Evolutionary conservation across 2,329 filamentous ascomycete species (phyloP).

Genomic region (Pseudogymnoascus destructans): DNA sequence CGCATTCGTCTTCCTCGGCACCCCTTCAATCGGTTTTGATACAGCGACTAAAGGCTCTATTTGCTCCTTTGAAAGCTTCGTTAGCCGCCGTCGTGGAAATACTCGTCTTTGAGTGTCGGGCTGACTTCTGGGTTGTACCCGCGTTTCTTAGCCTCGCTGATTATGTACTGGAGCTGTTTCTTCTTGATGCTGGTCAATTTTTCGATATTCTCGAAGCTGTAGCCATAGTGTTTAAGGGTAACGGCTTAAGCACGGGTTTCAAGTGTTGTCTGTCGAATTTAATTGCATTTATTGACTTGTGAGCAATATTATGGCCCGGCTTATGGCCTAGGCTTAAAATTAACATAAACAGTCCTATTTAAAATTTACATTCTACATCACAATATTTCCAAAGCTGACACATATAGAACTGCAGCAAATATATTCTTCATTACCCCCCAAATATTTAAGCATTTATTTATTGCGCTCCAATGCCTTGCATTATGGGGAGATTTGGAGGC

Average conservation of each 20-base stretch:
- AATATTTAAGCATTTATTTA: background rate
- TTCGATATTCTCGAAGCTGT: background rate
- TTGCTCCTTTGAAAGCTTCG: constrained; percentile 2
- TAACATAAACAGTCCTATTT: background rate
- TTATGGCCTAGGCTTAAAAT: background rate
- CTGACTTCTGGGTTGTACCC: background rate
- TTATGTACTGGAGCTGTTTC: background rate
- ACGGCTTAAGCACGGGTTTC: background rate
- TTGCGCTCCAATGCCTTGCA: background rate
- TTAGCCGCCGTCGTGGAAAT: constrained; percentile 7
- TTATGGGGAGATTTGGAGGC: background rate
- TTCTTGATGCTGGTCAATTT: background rate
- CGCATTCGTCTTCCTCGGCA: constrained; percentile 1
- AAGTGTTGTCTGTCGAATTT: background rate
- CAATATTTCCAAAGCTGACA: background rate
- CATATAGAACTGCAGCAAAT: background rate
- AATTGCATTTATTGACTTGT: background rate
- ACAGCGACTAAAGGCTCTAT: background rate
- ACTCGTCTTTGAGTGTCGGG: background rate
- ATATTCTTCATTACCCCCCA: background rate
- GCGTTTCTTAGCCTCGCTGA: constrained; percentile 1
- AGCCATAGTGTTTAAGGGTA: background rate
- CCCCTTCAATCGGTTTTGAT: background rate
- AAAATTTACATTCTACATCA: background rate
- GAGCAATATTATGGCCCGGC: background rate